Conservation (phyloP, 139 green algal species). For the Choricystis sp. region DNA sequence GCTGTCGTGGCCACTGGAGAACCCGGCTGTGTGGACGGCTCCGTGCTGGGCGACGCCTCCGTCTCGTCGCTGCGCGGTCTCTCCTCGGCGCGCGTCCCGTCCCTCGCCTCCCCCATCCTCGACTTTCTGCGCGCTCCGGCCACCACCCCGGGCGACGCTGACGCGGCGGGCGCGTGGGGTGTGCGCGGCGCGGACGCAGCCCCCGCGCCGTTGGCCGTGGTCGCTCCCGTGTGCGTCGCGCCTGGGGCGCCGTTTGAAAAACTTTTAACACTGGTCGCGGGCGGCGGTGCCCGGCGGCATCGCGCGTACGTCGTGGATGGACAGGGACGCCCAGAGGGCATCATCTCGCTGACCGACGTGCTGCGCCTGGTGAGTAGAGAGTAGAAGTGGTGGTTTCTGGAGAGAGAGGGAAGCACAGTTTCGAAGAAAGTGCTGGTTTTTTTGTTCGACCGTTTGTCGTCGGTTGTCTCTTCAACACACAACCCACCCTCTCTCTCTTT, state of each 20-base stretch:
- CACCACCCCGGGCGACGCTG: not conserved
- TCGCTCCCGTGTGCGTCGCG: not conserved
- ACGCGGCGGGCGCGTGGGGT: not conserved
- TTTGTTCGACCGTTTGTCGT: too few relatives aligned
- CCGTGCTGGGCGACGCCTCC: too few relatives aligned
- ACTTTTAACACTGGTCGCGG: not conserved
- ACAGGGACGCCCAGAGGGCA: not conserved
- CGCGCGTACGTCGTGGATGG: constrained; percentile 3
- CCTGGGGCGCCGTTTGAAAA: not conserved
- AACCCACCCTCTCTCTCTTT: too few relatives aligned
- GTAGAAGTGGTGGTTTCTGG: too few relatives aligned
- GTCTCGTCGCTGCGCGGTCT: not conserved
- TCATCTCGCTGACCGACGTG: constrained; percentile 4
- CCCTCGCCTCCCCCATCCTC: not conserved
- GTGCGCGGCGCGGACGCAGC: not conserved
- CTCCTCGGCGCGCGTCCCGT: not conserved
- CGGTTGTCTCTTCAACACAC: too few relatives aligned
- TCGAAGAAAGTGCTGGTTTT: too few relatives aligned
- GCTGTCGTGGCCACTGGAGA: not conserved
- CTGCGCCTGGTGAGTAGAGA: constrained; percentile 1
- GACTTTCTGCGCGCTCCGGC: not conserved
- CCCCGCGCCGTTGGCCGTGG: not conserved
- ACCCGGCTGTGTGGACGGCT: not conserved
- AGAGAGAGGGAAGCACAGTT: too few relatives aligned
- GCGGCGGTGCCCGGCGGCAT: not conserved